Evolutionary conservation across 2,329 filamentous ascomycete genomes (phyloP).

Genomic region (Teratosphaeria viscida): DNA sequence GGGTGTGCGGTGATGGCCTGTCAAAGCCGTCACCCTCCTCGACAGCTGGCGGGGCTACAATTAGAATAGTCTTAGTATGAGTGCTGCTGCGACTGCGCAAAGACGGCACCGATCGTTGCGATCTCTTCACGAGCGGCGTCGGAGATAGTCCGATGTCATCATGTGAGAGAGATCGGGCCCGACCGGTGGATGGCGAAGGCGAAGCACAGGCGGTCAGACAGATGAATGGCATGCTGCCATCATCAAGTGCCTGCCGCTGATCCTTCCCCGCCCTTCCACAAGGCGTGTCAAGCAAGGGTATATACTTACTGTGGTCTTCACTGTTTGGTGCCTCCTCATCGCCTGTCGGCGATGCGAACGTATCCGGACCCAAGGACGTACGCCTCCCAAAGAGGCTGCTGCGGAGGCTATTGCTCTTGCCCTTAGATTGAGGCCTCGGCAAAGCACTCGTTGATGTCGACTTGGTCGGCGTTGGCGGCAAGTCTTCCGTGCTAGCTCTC

Average conservation of each 20-base stretch:
- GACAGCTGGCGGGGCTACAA: constrained; percentile 13
- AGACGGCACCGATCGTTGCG: constrained; percentile 16
- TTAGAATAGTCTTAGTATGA: constrained; percentile 13
- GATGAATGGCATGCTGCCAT: constrained; percentile 23
- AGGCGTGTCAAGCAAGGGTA: constrained; percentile 15
- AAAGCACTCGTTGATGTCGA: constrained; percentile 38
- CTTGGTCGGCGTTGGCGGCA: constrained; percentile 93
- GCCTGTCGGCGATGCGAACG: constrained; percentile 32
- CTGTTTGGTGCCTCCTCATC: constrained; percentile 20
- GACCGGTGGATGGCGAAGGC: constrained; percentile 27
- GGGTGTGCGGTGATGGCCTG: constrained; percentile 49
- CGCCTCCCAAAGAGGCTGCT: constrained; percentile 40
- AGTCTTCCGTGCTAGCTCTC: constrained; percentile 55
- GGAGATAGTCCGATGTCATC: constrained; percentile 27
- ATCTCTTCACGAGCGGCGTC: constrained; percentile 31
- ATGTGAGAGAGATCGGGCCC: constrained; percentile 30
- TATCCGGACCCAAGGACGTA: constrained; percentile 36
- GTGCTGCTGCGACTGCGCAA: constrained; percentile 10
- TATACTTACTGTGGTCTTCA: constrained; percentile 30
- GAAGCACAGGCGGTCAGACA: constrained; percentile 23
- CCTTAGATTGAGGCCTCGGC: constrained; percentile 33
- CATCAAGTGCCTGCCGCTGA: constrained; percentile 11
- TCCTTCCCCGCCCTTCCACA: constrained; percentile 16
- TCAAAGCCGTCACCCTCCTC: constrained; percentile 5
- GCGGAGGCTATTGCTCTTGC: constrained; percentile 42